Evolutionary conservation across 2,329 filamentous ascomycete species (phyloP).

Genomic region (Cercospora sp.): DNA sequence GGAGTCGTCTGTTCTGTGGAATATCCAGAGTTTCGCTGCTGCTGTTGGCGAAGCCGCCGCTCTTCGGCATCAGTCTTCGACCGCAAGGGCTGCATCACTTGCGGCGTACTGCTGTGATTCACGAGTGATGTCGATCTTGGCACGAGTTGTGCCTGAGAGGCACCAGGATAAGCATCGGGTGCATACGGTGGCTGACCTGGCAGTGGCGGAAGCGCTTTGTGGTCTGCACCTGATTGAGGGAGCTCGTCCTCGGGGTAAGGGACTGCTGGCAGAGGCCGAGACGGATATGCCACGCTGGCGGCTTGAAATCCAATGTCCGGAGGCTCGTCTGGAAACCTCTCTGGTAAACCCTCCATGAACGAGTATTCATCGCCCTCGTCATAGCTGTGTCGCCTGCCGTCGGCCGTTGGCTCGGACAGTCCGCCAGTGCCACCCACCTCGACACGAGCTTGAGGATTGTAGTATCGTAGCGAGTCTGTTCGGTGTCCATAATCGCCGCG

Average conservation of each 20-base stretch:
- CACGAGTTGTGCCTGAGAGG: constrained; percentile 46
- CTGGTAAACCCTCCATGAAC: constrained; percentile 47
- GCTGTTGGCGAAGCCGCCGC: constrained; percentile 55
- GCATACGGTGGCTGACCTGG: constrained; percentile 29
- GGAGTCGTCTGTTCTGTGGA: constrained; percentile 43
- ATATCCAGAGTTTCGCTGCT: constrained; percentile 42
- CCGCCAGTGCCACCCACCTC: constrained; percentile 92
- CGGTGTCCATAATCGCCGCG: constrained; percentile 47
- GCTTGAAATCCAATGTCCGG: constrained; percentile 95
- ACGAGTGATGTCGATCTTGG: constrained; percentile 79
- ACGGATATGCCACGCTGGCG: constrained; percentile 60
- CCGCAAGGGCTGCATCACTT: constrained; percentile 76
- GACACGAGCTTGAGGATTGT: constrained; percentile 66
- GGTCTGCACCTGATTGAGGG: constrained; percentile 24
- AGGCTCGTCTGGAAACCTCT: constrained; percentile 58
- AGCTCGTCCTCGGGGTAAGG: constrained; percentile 55
- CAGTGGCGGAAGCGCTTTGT: constrained; percentile 22
- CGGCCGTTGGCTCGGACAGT: constrained; percentile 69
- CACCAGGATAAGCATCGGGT: constrained; percentile 31
- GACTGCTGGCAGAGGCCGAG: constrained; percentile 62
- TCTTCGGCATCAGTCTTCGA: constrained; percentile 92
- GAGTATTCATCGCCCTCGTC: constrained; percentile 83
- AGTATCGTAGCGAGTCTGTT: constrained; percentile 57
- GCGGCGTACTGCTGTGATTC: constrained; percentile 77
- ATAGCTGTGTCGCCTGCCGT: constrained; percentile 72